Evolutionary conservation across 2,329 filamentous ascomycete genomes (phyloP), one percentile per base, ranked within the genome.

Genomic region (Ambrosiella beaveri): DNA sequence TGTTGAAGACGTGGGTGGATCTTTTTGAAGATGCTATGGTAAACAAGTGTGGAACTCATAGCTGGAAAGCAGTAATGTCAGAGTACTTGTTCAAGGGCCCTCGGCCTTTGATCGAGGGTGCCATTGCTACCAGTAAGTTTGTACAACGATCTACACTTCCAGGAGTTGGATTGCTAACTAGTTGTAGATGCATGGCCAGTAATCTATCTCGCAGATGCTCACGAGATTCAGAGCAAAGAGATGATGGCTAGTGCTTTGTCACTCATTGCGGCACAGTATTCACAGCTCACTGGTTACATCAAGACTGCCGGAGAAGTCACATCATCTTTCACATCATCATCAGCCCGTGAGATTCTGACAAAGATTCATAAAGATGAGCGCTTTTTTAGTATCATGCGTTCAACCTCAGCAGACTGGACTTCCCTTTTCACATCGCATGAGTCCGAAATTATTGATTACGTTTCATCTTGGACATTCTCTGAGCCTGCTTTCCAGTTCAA

Each of bases 181-280:
- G 3, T 17, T 51, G 41, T 63, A 91, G 86, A 95, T 61, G 91
- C 85, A 15, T 88, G 96, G 65, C 87, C 91, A 1, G 74, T 97
- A n/a, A 93, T 97, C 60, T 93, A 97, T 65, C 77, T 98, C 1
- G 90, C 82, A n/a, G 96, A 95, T 67, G 93, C 89, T 8, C 91
- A 85, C 66, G 91, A 98, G 72, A 76, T 97, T 64, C 80, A 86
- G 62, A 93, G 80, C 64, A 85, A 84, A 60, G 91, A 94, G 63
- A 68, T 97, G 17, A 90, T 84, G 53, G 93, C 95, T 70, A 93
- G 98, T 73, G 86, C 89, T 0, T 76, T 98, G 0, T 82, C 80
- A 0, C 74, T 95, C 61, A 75, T 82, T 0, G 74, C 77, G 7
- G 71, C 74, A 1, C 73, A 79, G 64, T 79, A 84, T 68, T 72